Evolutionary conservation across 2,329 filamentous ascomycete species (phyloP), one percentile per base, ranked within the genome.

Genomic region (Scleromitrula shiraiana): DNA sequence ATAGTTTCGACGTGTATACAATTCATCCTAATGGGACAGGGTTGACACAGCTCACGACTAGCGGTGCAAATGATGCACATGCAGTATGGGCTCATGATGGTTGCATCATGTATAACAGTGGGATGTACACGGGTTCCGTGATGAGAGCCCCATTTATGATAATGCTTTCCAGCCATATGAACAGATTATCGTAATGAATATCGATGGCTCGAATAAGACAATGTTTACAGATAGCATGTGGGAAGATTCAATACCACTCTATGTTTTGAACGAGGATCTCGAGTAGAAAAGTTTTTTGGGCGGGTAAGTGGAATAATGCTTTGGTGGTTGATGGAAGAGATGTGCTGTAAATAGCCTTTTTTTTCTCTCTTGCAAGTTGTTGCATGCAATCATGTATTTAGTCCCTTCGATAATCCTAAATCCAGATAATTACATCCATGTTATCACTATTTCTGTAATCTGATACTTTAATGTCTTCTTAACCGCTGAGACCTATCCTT

Each of bases 161-260:
- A 51, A 68, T 29, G 70, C 68, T 1, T 72, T 71, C 54, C 67
- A 72, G 57, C 69, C 67, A 0, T 70, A 70, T 37, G 68, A 68
- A 0, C 68, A 71, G 60, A 67, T 72, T 37, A 60, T 69, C 41
- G 49, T 66, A n/a, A 71, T 71, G 68, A 58, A 71, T 49, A 58
- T 59, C 27, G 67, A 71, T 58, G 69, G 70, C 0, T 58, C 53
- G 8, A 55, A 61, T 27, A 65, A 64, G 53, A 49, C 17, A 2
- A 49, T 63, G 54, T 35, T 64, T 33, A 63, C 61, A 1, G 60
- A 65, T 39, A 59, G 51, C 14, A 59, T 62, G 59, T 65, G 61
- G 61, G 62, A 65, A 42, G 62, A 64, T 49, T 62, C 57, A 19
- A 65, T 65, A 60, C 62, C 62, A 22, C 47, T 55, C 6, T 60